Base-by-base conservation (phyloP, 176 grass and related monocot species). In the Oryza punctata region DNA sequence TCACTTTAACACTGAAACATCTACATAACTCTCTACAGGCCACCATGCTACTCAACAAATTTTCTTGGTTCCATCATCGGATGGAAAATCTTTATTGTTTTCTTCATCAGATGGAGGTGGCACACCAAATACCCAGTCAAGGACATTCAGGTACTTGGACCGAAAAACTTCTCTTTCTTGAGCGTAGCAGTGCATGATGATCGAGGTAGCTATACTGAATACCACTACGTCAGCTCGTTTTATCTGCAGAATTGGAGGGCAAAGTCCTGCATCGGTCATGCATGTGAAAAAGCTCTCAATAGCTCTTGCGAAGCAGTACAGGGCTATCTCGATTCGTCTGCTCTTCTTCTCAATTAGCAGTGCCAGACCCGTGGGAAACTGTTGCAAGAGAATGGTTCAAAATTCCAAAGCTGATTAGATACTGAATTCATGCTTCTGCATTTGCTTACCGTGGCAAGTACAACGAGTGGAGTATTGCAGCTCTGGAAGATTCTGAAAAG, bases 141-240 rank as follows among this genome's bases (percentile, higher is more conserved):
- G 89, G 65, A 99, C 96, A 78, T 99, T 99, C 85, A 96, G 65
- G 74, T 96, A 99, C 86, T 99, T 99, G 49, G 91, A 94, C 63
- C 89, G 80, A 69, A 99, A 99, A 38, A 96, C 96, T 63, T 96
- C 96, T 63, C 96, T 91, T 87, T 99, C 96, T 75, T 92, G 91
- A 0, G 93, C 97, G 84, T 99, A 94, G 66, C 93, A 99, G 27
- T 99, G 93, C 97, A 99, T 96, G 45, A 99, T 99, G 73, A 99
- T 88, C 3, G 96, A 90, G 2, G 93, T 94, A 43, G 97, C 91
- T 24, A 99, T 83, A 79, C 93, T 96, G 80, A 99, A 96, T 28
- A 92, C 93, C 0, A 83, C 84, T 25, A 96, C 89, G 83, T 99
- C 97, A 0, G 91, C 88, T 84, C 89, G 85, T 35, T 95, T 94